These are phyloP conservation scores for Panus rudis DNA, from an alignment of 768 basidiomycete genomes.

Conservation along the genomic window DNA sequence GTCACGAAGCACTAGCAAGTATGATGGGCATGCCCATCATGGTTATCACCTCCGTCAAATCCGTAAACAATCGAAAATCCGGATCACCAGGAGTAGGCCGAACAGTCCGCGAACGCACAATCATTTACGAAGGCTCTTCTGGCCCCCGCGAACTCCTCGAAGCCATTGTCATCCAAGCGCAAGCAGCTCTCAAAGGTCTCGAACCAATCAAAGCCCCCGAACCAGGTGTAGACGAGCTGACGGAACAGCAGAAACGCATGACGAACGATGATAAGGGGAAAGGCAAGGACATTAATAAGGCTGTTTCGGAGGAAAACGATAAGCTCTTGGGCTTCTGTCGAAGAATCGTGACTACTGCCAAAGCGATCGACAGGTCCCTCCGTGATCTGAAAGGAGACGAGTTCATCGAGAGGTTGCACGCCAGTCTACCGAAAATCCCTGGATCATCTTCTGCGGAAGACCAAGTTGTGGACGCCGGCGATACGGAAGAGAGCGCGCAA, in stretches of 20 bases:
- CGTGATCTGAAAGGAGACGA: conserved; percentile 84
- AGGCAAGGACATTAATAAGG: conserved; percentile 43
- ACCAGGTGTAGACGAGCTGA: conserved; percentile 53
- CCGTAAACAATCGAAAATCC: conserved; percentile 47
- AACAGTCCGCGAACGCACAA: conserved; percentile 68
- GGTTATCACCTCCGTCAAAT: conserved; percentile 67
- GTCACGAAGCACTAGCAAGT: conserved; percentile 86
- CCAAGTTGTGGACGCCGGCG: conserved; percentile 40
- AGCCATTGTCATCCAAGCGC: conserved; percentile 86
- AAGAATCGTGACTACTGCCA: conserved; percentile 76
- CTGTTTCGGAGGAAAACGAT: conserved; percentile 63
- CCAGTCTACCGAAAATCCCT: conserved; percentile 67
- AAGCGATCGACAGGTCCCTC: conserved; percentile 82
- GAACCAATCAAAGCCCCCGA: conserved; percentile 50
- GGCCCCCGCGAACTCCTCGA: conserved; percentile 90
- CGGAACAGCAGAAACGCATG: conserved; percentile 87
- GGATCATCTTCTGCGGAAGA: conserved; percentile 35
- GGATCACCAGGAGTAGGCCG: conserved; percentile 34
- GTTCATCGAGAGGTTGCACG: conserved; percentile 74
- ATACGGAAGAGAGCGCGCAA: conserved; percentile 59
- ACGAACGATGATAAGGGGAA: conserved; percentile 62
- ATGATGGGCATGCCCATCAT: conserved; percentile 98
- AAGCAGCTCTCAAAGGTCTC: conserved; percentile 84
- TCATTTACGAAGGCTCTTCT: conserved; percentile 86
- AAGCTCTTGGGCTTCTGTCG: conserved; percentile 78